phyloP scores from a whole-genome alignment of 2,329 filamentous ascomycete species.

The Stagonosporopsis chrysanthemi region DNA sequence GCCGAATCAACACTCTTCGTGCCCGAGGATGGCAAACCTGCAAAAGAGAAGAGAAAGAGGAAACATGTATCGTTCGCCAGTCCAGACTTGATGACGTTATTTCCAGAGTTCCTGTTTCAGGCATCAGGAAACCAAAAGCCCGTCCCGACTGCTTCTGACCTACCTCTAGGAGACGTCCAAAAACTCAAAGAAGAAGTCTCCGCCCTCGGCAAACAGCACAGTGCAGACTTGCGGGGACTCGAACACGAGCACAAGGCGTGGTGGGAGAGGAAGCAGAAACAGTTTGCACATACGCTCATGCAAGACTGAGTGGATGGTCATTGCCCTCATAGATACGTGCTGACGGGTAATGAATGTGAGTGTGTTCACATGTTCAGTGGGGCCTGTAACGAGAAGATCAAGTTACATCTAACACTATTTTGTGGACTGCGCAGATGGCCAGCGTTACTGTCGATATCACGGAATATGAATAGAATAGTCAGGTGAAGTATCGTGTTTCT shows the following conservation, averaged over 20 bases:
- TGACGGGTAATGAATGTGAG: not conserved
- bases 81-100: constrained; percentile 4
- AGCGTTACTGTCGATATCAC: not conserved
- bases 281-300: constrained; percentile 25
- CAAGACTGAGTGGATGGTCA: constrained; percentile 24
- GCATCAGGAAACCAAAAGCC: constrained; percentile 16
- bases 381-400: not conserved
- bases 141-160: constrained; percentile 8
- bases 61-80: constrained; percentile 35
- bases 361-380: not conserved
- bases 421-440: not conserved
- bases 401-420: not conserved
- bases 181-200: constrained; percentile 26
- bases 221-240: constrained; percentile 29
- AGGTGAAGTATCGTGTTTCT: not conserved
- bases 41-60: constrained; percentile 15
- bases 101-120: constrained; percentile 32
- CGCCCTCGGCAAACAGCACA: constrained; percentile 30
- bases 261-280: constrained; percentile 36
- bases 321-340: not conserved
- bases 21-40: constrained; percentile 20
- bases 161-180: constrained; percentile 25
- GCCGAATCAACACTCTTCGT: constrained; percentile 29
- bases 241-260: constrained; percentile 34
- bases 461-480: not conserved